Conservation (phyloP, 2,329 filamentous ascomycete genomes). For the Ambrosiella cleistominuta region DNA sequence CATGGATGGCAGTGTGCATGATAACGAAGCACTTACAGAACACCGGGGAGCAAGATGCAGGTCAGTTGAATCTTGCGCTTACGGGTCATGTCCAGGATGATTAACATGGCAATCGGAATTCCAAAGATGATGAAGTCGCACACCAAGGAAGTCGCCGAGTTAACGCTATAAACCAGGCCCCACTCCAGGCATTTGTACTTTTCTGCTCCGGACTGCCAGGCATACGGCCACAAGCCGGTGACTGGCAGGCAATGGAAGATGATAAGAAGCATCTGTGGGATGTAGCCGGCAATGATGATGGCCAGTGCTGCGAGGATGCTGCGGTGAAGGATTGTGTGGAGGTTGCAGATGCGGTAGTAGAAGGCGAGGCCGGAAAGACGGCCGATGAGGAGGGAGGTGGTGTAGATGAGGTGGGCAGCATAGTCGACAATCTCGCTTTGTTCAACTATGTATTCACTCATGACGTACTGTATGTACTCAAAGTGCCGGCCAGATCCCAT, state of each 20-base stretch:
- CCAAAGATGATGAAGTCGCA: constrained; percentile 34
- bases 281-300: constrained; percentile 24
- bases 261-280: constrained; percentile 31
- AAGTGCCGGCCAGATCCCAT: constrained; percentile 31
- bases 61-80: constrained; percentile 30
- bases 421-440: constrained; percentile 31
- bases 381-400: constrained; percentile 30
- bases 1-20: not conserved
- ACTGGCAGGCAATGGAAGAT: constrained; percentile 34
- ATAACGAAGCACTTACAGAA: constrained; percentile 22
- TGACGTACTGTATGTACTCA: constrained; percentile 29
- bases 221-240: constrained; percentile 34
- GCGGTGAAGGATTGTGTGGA: constrained; percentile 21
- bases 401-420: constrained; percentile 33
- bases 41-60: constrained; percentile 30
- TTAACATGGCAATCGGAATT: constrained; percentile 31
- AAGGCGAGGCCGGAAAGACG: constrained; percentile 35
- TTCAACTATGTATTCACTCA: constrained; percentile 24
- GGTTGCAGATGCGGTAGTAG: constrained; percentile 28
- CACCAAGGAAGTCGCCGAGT: constrained; percentile 30
- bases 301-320: constrained; percentile 22
- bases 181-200: constrained; percentile 30
- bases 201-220: constrained; percentile 24
- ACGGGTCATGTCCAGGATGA: constrained; percentile 25
- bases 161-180: constrained; percentile 34